Percentiles rank a stretch among this genome's conserved stretches.
Conservation (phyloP, 1,139 yeast genomes). For the Yamadazyma blattariae region DNA sequence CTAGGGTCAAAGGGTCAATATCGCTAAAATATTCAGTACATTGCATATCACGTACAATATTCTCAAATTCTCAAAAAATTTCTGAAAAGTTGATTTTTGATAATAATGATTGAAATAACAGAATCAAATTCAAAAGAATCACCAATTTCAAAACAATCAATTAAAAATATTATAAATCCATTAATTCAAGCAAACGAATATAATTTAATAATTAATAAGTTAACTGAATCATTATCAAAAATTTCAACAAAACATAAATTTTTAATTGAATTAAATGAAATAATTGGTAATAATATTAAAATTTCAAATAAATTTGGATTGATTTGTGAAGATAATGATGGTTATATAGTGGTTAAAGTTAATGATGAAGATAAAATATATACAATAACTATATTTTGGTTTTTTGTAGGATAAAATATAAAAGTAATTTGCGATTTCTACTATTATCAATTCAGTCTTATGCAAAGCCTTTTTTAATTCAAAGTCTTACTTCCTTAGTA, state of each 20-base stretch:
- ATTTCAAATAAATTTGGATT: conserved; percentile 5
- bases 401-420: conserved; percentile 1
- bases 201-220: conserved; percentile 2
- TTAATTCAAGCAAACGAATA: neutral
- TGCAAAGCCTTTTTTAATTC: too few relatives aligned
- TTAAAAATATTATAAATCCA: neutral
- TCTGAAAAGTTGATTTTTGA: too few relatives aligned
- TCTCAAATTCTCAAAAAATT: too few relatives aligned
- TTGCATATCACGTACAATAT: too few relatives aligned
- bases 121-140: conserved; percentile 1
- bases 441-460: too few relatives aligned
- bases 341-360: conserved; percentile 1
- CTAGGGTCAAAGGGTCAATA: too few relatives aligned
- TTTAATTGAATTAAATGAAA: conserved; percentile 3
- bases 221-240: conserved; percentile 1
- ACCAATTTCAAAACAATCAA: conserved; percentile 1
- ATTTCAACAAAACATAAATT: conserved; percentile 8
- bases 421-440: too few relatives aligned
- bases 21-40: too few relatives aligned
- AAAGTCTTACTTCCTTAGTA: too few relatives aligned
- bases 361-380: neutral
- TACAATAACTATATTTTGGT: conserved; percentile 2
- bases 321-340: conserved; percentile 8
- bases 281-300: conserved; percentile 2
- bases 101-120: neutral